Evolutionary conservation across 2,329 filamentous ascomycete genomes (phyloP).

Genomic region (Microdochium nivale): DNA sequence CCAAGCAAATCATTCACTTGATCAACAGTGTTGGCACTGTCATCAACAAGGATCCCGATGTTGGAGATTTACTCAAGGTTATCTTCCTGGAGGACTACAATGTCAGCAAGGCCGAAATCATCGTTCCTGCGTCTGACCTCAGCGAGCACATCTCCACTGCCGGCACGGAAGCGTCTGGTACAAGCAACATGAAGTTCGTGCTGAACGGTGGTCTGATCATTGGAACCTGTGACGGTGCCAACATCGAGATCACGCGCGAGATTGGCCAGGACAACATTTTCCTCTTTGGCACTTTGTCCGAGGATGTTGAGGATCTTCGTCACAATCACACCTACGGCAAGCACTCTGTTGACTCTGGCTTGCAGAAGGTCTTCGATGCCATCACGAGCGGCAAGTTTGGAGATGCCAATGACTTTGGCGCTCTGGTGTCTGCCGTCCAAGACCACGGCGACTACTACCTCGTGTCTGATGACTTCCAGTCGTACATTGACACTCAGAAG

Average conservation of each 20-base stretch:
- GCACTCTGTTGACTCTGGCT: conserved; percentile 67
- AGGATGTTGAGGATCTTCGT: conserved; percentile 93
- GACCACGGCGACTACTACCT: conserved; percentile 97
- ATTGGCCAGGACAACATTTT: conserved; percentile 97
- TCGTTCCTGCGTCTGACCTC: conserved; percentile 86
- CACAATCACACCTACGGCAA: conserved; percentile 79
- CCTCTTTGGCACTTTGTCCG: conserved; percentile 90
- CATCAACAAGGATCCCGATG: conserved; percentile 85
- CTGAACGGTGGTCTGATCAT: conserved; percentile 96
- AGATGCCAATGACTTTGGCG: conserved; percentile 67
- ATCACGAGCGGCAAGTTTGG: conserved; percentile 81
- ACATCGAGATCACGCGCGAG: conserved; percentile 97
- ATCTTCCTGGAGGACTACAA: conserved; percentile 98
- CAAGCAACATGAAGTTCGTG: conserved; percentile 99
- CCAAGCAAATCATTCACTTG: conserved; percentile 95
- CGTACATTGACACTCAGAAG: conserved; percentile 83
- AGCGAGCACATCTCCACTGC: conserved; percentile 98
- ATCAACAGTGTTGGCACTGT: conserved; percentile 87
- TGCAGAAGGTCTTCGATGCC: conserved; percentile 72
- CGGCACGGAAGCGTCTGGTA: conserved; percentile 82
- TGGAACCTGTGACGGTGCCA: conserved; percentile 94
- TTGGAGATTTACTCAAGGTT: conserved; percentile 92
- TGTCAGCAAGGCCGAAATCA: conserved; percentile 97
- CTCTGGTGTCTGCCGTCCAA: conserved; percentile 74
- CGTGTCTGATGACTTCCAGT: conserved; percentile 94